Evolutionary conservation across 2,329 filamentous ascomycete genomes (phyloP).

Genomic region (Hypoxylon sp.): DNA sequence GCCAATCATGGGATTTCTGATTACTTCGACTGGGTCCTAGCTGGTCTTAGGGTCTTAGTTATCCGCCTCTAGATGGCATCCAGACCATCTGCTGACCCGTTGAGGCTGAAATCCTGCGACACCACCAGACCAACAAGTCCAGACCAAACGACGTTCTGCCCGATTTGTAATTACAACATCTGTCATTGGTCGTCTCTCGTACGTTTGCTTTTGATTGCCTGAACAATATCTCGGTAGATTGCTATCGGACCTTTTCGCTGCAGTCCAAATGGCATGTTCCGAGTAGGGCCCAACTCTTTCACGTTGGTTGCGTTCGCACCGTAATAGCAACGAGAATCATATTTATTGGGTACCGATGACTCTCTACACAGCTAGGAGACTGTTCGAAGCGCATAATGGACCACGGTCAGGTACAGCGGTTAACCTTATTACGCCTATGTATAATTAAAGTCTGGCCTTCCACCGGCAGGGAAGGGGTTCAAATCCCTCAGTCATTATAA

Average conservation of each 20-base stretch:
- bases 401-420: no score
- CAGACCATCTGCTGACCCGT: constrained; percentile 20
- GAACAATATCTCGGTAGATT: neutral
- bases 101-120: constrained; percentile 29
- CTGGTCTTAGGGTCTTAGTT: constrained; percentile 15
- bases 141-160: constrained; percentile 8
- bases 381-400: neutral
- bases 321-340: no score
- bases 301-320: neutral
- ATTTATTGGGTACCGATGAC: neutral
- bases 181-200: constrained; percentile 12
- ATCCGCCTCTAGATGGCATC: constrained; percentile 9
- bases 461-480: no score
- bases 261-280: neutral
- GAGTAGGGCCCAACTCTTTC: neutral
- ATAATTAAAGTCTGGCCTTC: no score
- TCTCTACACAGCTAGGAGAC: neutral
- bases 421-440: no score
- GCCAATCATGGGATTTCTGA: constrained; percentile 37
- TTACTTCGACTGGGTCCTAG: constrained; percentile 24
- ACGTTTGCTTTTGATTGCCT: constrained; percentile 16
- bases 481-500: no score
- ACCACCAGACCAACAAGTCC: constrained; percentile 3
- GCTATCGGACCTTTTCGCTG: neutral
- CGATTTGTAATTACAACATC: constrained; percentile 1